A percentile compares a stretch with the other conserved stretches of the same genome.
These are phyloP conservation scores for Cercospora berteroae DNA, from an alignment of 2,329 filamentous ascomycete species.

Conservation along the genomic window DNA sequence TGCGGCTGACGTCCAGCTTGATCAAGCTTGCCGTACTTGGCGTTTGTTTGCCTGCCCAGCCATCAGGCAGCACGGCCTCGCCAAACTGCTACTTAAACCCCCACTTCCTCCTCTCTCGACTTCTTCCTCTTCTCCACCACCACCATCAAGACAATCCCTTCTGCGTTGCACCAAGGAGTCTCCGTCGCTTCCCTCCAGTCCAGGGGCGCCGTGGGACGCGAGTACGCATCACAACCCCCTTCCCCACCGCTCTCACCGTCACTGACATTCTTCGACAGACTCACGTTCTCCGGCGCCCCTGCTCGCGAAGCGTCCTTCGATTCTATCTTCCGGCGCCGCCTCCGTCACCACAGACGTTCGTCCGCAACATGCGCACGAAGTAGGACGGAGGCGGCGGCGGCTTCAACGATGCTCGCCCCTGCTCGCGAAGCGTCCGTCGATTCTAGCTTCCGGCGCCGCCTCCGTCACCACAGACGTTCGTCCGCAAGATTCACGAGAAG, in stretches of 20 bases:
- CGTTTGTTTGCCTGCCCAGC: not conserved
- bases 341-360: not conserved
- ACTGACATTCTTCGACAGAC: not conserved
- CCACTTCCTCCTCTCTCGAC: not conserved
- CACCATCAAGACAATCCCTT: not conserved
- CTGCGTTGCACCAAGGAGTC: not conserved
- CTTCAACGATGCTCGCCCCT: not conserved
- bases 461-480: not conserved
- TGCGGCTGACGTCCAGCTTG: not conserved
- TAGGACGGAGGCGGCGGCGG: not conserved
- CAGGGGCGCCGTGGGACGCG: not conserved
- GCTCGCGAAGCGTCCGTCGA: not conserved
- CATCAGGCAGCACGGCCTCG: not conserved
- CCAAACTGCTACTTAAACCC: not conserved
- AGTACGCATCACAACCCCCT: not conserved
- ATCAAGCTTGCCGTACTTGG: not conserved
- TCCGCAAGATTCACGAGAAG: not conserved
- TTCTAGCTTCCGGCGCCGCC: not conserved
- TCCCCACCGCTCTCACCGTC: not conserved
- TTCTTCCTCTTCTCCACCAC: not conserved
- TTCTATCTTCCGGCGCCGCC: not conserved
- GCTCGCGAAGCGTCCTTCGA: not conserved
- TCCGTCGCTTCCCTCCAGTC: not conserved
- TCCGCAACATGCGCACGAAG: not conserved
- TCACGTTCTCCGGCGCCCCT: not conserved